Evolutionary conservation across 495 filamentous ascomycete species (phyloP), one percentile per base, ranked within the genome.

Genomic region (Penicillium daleae): DNA sequence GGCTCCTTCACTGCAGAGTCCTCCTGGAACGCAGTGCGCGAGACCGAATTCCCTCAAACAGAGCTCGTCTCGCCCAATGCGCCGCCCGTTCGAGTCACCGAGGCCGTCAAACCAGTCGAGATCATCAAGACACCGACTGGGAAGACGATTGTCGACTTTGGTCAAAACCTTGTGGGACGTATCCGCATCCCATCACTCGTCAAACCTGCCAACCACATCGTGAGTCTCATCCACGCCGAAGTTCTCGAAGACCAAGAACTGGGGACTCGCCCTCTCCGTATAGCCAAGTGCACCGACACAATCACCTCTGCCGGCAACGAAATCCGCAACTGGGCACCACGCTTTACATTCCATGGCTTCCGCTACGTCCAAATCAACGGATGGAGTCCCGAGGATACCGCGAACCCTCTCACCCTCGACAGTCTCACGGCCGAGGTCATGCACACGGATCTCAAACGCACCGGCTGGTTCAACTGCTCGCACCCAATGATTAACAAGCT

Each of bases 301-400:
- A 56, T 83, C 12, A 80, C 76, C 2, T 72, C 63, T 19, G 57
- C 69, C 2, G 69, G 66, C 19, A n/a, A 48, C 3, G 58, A 65
- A 12, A 37, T 72, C 13, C 17, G 19, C 3, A 37, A 70, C 35
- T 74, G 73, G 73, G 35, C 63, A 12, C 71, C 73, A 22, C 64
- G 57, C 19, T 86, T 84, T 68, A 85, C 84, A 4, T 86, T 84
- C 61, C 83, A 86, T 55, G 84, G 84, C 13, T 86, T 86, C 55
- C 77, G 84, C 26, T 86, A 81, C 57, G 81, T 82, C 6, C 77
- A 82, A 66, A 67, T 86, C 19, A 78, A 81, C 19, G 71, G 72
- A 13, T 85, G 82, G 82, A 56, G 35, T n/a, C 60, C 60, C 52
- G 21, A 56, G 2, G 32, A 56, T 19, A 13, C 2, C 21, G 26